Base-by-base conservation (phyloP, 768 basidiomycete genomes). In the Macrolepiota albuminosa region DNA sequence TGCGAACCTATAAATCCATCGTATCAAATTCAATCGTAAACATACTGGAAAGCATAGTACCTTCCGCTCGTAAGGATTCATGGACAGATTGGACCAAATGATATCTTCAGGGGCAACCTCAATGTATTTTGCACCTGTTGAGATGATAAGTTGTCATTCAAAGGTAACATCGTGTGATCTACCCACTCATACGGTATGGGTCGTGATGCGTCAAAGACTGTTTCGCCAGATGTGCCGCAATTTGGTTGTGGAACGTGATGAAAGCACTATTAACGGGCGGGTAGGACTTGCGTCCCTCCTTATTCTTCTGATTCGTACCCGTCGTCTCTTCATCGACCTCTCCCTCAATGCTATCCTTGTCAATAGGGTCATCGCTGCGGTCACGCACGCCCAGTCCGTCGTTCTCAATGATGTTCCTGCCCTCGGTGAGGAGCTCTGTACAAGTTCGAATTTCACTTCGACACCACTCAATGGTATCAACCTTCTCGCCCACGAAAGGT, bases 381-480 rank as follows among this genome's bases (percentile, higher is more conserved):
- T 63, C 63, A 55, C 65, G 63, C 40, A 63, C 61, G 37, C 68
- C 64, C 47, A 71, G 67, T 43, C 71, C 77, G 36, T 71, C 66
- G 10, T 66, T 66, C 9, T 67, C 65, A 26, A 78, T 75, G 16
- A 70, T 61, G 37, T 68, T 68, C 14, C 84, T 77, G 26, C 78
- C 84, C 60, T 79, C 77, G 3, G 84, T 81, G 48, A 93, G 74
- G 3, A 83, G 65, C 21, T 68, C 68, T 18, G 78, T 84, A 58
- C 85, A 84, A 1, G 76, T 67, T 1, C 74, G 72, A 58, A 97
- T 91, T 73, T 95, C 89, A 21, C 81, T 76, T 34, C 91, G 79
- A 21, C 87, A 85, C 94, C 95, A 97, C 2, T 94, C 87, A 68
- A 98, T 94, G 3, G 90, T 84, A 74, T 98, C 97, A 16, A 98